phyloP scores from a whole-genome alignment of 2,329 filamentous ascomycete species.

The Fusarium sp. region DNA sequence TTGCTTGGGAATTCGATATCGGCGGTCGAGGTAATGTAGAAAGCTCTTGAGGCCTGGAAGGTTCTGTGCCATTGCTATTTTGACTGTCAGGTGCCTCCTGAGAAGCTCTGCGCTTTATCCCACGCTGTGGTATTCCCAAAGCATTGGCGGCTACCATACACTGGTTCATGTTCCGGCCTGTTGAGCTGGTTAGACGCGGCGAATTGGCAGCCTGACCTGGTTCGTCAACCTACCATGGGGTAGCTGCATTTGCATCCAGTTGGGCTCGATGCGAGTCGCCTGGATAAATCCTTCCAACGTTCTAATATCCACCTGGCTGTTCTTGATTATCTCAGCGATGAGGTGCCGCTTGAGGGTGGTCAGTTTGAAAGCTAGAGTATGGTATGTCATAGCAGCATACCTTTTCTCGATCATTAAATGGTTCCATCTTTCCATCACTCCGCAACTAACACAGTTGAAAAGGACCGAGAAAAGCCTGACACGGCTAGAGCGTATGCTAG shows the following conservation, averaged over 20 bases:
- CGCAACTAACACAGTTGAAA: not conserved
- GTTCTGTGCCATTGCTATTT: slow-evolving; percentile 23
- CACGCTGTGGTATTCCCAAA: slow-evolving; percentile 48
- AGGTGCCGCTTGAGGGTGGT: slow-evolving; percentile 60
- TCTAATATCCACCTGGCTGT: slow-evolving; percentile 59
- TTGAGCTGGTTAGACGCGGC: not conserved
- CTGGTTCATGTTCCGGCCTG: slow-evolving; percentile 59
- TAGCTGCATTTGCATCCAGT: slow-evolving; percentile 60
- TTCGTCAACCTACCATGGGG: slow-evolving; percentile 52
- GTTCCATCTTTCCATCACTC: slow-evolving; percentile 29
- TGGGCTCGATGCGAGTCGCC: slow-evolving; percentile 51
- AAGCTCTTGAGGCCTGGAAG: slow-evolving; percentile 6
- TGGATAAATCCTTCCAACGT: slow-evolving; percentile 59
- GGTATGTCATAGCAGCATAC: slow-evolving; percentile 46
- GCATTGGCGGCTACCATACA: slow-evolving; percentile 54
- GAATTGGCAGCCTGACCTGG: too few relatives aligned
- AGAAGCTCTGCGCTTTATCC: slow-evolving; percentile 46
- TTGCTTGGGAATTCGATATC: slow-evolving; percentile 11
- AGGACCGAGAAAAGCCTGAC: not conserved
- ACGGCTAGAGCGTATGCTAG: too few relatives aligned
- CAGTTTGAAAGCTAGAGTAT: not conserved
- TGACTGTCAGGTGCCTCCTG: slow-evolving; percentile 48
- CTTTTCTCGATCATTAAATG: slow-evolving; percentile 62
- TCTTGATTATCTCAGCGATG: slow-evolving; percentile 66
- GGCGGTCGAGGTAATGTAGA: slow-evolving; percentile 6